A percentile compares a stretch with the other conserved stretches of the same genome.
Conservation (phyloP, 2,329 filamentous ascomycete genomes). For the Colletotrichum sp. region DNA sequence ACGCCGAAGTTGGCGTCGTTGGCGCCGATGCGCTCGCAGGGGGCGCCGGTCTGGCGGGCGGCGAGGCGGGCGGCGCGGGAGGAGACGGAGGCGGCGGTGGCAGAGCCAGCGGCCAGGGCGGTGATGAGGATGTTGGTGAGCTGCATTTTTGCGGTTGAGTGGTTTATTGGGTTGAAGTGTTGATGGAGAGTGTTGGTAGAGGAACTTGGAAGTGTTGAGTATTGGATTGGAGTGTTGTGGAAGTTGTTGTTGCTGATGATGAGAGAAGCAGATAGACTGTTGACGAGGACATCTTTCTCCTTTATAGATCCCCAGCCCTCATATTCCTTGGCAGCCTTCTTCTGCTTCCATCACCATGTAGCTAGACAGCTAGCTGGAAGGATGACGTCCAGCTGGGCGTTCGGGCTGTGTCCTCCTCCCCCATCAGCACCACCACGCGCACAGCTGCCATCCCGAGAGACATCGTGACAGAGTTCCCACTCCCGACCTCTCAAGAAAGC, state of each 20-base stretch:
- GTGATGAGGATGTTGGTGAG: slow-evolving; percentile 4
- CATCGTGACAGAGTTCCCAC: neutral
- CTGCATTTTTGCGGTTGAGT: neutral
- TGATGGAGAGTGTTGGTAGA: neutral
- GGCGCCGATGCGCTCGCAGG: slow-evolving; percentile 2
- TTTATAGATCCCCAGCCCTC: neutral
- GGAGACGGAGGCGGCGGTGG: neutral
- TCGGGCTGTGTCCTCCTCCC: neutral
- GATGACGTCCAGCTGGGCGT: neutral
- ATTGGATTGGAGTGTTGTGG: neutral
- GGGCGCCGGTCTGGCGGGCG: neutral
- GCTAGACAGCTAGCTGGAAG: neutral
- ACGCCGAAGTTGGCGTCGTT: slow-evolving; percentile 9
- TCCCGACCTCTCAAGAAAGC: neutral
- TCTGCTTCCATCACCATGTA: neutral
- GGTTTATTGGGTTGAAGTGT: neutral
- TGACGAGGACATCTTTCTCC: neutral
- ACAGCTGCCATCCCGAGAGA: neutral
- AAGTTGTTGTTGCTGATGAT: neutral
- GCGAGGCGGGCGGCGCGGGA: neutral
- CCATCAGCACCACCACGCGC: neutral
- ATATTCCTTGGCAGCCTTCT: neutral
- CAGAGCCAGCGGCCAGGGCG: neutral
- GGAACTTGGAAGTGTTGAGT: neutral
- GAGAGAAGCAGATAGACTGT: neutral